A percentile compares a stretch with the other conserved stretches of the same genome.
Evolutionary conservation across 2,329 filamentous ascomycete species (phyloP).

Genomic region (Bipolaris zeicola): DNA sequence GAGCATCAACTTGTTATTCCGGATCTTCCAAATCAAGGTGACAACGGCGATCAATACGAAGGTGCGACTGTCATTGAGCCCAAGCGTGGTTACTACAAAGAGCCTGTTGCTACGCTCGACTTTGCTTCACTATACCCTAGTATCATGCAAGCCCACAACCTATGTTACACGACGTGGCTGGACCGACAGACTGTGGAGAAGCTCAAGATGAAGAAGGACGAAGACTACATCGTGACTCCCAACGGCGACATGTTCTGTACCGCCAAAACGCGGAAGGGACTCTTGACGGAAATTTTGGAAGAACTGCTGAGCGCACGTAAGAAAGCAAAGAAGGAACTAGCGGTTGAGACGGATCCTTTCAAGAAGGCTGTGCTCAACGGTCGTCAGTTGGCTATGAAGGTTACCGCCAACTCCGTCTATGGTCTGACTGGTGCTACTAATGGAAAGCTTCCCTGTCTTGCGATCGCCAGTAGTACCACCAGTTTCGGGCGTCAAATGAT

Average conservation of each 20-base stretch:
- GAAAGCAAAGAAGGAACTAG: slow-evolving; percentile 88
- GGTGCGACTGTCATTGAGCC: slow-evolving; percentile 98
- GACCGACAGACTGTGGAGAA: slow-evolving; percentile 79
- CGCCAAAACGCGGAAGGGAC: slow-evolving; percentile 82
- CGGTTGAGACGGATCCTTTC: slow-evolving; percentile 89
- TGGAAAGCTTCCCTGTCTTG: slow-evolving; percentile 91
- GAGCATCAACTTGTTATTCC: slow-evolving; percentile 95
- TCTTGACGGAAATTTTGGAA: slow-evolving; percentile 93
- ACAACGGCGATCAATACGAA: slow-evolving; percentile 86
- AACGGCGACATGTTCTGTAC: slow-evolving; percentile 95
- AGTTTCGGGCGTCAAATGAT: slow-evolving; percentile 99
- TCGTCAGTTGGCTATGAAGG: slow-evolving; percentile 92
- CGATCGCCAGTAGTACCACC: slow-evolving; percentile 95
- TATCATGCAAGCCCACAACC: slow-evolving; percentile 98
- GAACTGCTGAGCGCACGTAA: slow-evolving; percentile 92
- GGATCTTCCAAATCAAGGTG: slow-evolving; percentile 72
- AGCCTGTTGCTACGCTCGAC: slow-evolving; percentile 95
- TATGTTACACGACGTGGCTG: slow-evolving; percentile 94
- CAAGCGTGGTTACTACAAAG: slow-evolving; percentile 88
- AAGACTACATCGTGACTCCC: slow-evolving; percentile 95
- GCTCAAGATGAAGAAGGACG: slow-evolving; percentile 78
- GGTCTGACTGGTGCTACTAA: slow-evolving; percentile 95
- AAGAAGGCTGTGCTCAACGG: slow-evolving; percentile 98
- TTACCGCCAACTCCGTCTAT: slow-evolving; percentile 98
- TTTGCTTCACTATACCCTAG: slow-evolving; percentile 98